Evolutionary conservation across 768 basidiomycete species (phyloP), one percentile per base, ranked within the genome.

Genomic region (Clitopilus hobsonii): DNA sequence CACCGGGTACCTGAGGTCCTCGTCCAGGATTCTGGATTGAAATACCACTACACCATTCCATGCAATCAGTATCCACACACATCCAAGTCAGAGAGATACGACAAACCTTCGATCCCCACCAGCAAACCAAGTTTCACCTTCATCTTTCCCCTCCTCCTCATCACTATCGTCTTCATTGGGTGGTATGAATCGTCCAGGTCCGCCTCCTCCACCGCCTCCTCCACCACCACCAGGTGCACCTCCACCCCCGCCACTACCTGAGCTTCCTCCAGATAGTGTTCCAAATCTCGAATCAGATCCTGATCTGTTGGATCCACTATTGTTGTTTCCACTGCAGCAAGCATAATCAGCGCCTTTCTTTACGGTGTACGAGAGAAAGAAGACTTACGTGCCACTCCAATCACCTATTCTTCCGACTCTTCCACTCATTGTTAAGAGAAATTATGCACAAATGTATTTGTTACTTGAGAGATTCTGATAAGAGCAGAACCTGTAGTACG

Each of bases 81-180:
- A 36, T 36, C 4, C 7, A 4, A 4, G 32, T 36, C 3, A 36
- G 8, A 36, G n/a, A 36, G 13, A 41, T 7, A 41, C 5, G 23
- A 51, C 67, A 27, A 28, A 91, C 94, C 93, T 94, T 65, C 91
- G 77, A 67, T 96, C 96, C 0, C 96, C 96, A n/a, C 96, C 96
- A 2, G 96, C 88, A 69, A 92, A 98, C 80, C 87, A 91, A 60
- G 78, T 86, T 62, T 91, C 83, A 1, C 76, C 73, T 38, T 78
- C 71, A 6, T 74, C 75, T 30, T 79, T 78, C 2, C 74, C 75
- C 10, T 76, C 78, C 2, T 75, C 75, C 10, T 76, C 78, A 1
- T 83, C 83, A 25, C 82, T 83, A 13, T 80, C 78, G 49, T 77
- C 78, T 53, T 75, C 76, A 5, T 72, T 71, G 26, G 67, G 66